phyloP scores from a whole-genome alignment of 2,329 filamentous ascomycete genomes.

The Xylariaceae sp. region DNA sequence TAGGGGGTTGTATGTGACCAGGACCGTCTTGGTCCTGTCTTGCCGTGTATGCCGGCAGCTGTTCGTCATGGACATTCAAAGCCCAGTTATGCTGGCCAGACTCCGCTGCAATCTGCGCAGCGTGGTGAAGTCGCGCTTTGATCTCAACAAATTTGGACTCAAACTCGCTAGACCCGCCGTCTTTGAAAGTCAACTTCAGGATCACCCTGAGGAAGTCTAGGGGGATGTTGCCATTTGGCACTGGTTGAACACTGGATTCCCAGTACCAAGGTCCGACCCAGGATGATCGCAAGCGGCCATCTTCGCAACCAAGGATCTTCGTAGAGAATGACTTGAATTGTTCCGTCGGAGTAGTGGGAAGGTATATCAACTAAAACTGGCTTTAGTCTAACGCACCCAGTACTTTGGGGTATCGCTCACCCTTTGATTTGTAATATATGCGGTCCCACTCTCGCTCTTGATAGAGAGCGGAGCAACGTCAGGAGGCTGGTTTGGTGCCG shows the following conservation, averaged over 20 bases:
- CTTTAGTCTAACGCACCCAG: conserved; percentile 10
- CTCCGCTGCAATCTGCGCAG: conserved; percentile 68
- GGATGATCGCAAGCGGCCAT: conserved; percentile 79
- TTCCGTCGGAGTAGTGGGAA: conserved; percentile 66
- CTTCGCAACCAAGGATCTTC: conserved; percentile 80
- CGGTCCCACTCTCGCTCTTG: conserved; percentile 69
- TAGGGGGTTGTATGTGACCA: conserved; percentile 16
- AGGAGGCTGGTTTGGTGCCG: conserved; percentile 63
- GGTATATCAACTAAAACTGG: conserved; percentile 69
- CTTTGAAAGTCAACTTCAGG: conserved; percentile 83
- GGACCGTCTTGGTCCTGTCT: conserved; percentile 36
- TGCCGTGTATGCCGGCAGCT: conserved; percentile 82
- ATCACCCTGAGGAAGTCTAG: conserved; percentile 68
- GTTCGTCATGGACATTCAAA: conserved; percentile 69
- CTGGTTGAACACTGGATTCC: conserved; percentile 74
- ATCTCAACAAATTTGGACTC: conserved; percentile 77
- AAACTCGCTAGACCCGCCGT: conserved; percentile 93
- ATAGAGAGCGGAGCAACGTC: conserved; percentile 61
- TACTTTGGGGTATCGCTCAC: conserved; percentile 47
- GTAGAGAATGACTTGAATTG: conserved; percentile 82
- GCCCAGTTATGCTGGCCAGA: conserved; percentile 53
- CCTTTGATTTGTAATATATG: conserved; percentile 81
- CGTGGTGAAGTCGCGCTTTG: conserved; percentile 78
- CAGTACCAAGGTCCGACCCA: conserved; percentile 93
- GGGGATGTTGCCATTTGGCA: conserved; percentile 78